Evolutionary conservation across 805 yeast genomes (phyloP).

Genomic region (Starmerella stigmatis): DNA sequence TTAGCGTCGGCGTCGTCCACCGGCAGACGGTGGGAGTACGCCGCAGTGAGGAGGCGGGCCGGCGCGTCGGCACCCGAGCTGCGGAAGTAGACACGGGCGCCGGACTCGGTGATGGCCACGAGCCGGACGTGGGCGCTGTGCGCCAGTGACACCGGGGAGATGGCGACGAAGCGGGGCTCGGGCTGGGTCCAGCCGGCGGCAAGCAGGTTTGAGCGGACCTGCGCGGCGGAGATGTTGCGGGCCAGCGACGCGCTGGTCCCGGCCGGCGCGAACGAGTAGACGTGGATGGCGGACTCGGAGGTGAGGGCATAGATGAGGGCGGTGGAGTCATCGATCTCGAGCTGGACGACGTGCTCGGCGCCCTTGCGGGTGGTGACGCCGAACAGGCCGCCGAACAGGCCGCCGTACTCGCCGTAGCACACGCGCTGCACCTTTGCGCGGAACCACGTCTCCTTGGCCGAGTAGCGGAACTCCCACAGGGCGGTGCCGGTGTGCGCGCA

Average conservation of each 20-base stretch:
- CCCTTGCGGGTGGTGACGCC: constrained; percentile 9
- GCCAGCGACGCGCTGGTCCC: constrained; percentile 5
- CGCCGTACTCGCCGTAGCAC: constrained; percentile 39
- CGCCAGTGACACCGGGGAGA: constrained; percentile 13
- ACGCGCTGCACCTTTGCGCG: constrained; percentile 71
- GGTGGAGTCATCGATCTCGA: constrained; percentile 68
- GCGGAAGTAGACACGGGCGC: constrained; percentile 23
- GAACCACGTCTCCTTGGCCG: constrained; percentile 78
- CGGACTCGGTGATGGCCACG: constrained; percentile 21
- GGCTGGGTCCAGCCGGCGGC: neutral
- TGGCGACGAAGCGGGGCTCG: constrained; percentile 12
- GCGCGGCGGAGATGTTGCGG: constrained; percentile 2
- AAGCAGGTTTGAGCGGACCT: constrained; percentile 8
- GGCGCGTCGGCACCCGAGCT: constrained; percentile 2
- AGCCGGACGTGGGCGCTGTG: constrained; percentile 14
- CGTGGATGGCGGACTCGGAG: constrained; percentile 68
- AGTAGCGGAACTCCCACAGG: constrained; percentile 79
- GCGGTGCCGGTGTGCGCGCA: constrained; percentile 68
- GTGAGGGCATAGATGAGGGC: constrained; percentile 72
- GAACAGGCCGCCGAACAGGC: constrained; percentile 22
- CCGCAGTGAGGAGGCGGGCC: constrained; percentile 1
- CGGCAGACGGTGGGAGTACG: constrained; percentile 14
- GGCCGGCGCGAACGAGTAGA: constrained; percentile 45
- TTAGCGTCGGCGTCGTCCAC: neutral
- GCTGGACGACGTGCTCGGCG: constrained; percentile 48